Base-by-base conservation (phyloP, 495 filamentous ascomycete genomes). In the Xylaria cubensis region DNA sequence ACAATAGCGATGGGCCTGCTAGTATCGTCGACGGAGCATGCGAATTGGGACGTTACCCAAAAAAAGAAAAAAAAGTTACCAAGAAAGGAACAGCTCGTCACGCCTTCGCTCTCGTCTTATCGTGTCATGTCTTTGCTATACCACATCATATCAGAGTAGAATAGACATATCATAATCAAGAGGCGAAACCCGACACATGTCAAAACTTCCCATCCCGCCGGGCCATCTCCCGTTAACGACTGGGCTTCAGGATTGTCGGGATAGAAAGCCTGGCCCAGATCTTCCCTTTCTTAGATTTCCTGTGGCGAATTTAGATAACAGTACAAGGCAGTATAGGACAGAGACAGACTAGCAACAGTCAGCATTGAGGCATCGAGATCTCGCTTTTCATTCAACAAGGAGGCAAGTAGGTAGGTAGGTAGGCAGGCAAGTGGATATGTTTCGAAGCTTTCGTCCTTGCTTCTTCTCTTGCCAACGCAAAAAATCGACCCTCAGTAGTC, bases 1-100 rank as follows among this genome's bases (percentile, higher is more conserved):
- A 34, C 50, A 29, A 41, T 42, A 55, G 36, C 12, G 19, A 34
- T 42, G 50, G 36, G 10, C 34, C 65, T 66, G n/a, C 46, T 55
- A 10, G 34, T 32, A 70, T 70, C 36, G 68, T 46, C 58, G 44
- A 70, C 59, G 56, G 36, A 71, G 36, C 48, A 32, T 71, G 69
- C 59, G 69, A 64, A 71, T 71, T 64, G 46, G 69, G 69, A 71
- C 50, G 48, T 39, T 46, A 36, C 59, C 69, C 50, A 62, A 63
- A 41, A 2, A 29, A 13, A 21, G 24, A 39, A 62, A 63, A 41
- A 2, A 29, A 13, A 21, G 24, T 29, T 48, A 32, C 58, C 44
- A 29, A 63, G 34, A 44, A 44, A 13, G 69, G 69, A 44, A 53
- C 21, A 44, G 46, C 44, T n/a, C 29, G 41, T 21, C 53, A 36